phyloP scores from a whole-genome alignment of 805 yeast genomes.

The Scheffersomyces lignosus region DNA sequence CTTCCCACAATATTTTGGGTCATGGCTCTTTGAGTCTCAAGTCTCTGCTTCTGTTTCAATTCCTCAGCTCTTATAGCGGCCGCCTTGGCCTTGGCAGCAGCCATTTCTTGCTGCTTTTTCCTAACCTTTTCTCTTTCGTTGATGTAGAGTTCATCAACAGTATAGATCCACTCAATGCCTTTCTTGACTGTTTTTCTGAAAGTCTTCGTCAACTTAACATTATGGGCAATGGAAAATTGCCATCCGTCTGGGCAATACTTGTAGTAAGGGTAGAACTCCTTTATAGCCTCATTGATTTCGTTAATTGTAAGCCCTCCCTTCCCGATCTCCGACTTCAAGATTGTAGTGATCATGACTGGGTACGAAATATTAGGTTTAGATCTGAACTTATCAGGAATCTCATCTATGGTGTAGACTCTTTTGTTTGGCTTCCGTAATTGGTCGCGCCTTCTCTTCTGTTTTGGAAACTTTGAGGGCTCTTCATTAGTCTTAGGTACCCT shows the following conservation, averaged over 20 bases:
- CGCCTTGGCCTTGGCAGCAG: conserved; percentile 58
- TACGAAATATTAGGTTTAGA: conserved; percentile 82
- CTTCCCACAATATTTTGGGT: conserved; percentile 25
- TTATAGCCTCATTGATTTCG: conserved; percentile 84
- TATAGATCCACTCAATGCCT: conserved; percentile 96
- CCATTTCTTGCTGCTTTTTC: conserved; percentile 56
- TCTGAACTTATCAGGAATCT: conserved; percentile 85
- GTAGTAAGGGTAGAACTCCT: conserved; percentile 87
- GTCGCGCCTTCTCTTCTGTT: conserved; percentile 32
- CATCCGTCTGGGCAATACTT: conserved; percentile 95
- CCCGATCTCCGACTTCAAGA: conserved; percentile 65
- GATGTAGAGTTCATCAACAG: conserved; percentile 80
- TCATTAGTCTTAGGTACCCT: conserved; percentile 35
- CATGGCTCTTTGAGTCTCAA: conserved; percentile 27
- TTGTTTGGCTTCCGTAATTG: conserved; percentile 54
- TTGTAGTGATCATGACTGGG: conserved; percentile 77
- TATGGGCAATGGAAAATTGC: conserved; percentile 94
- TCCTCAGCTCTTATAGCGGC: conserved; percentile 55
- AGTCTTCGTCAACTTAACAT: conserved; percentile 80
- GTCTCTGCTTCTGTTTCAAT: conserved; percentile 44
- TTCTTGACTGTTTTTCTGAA: conserved; percentile 71
- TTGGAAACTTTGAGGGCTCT: conserved; percentile 30
- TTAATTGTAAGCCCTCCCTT: conserved; percentile 61
- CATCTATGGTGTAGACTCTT: conserved; percentile 72
- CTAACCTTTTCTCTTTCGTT: conserved; percentile 78